Percentiles rank a stretch among this genome's conserved stretches.
phyloP scores from a whole-genome alignment of 2,329 filamentous ascomycete species.

The Ceratocystis eucalypticola region DNA sequence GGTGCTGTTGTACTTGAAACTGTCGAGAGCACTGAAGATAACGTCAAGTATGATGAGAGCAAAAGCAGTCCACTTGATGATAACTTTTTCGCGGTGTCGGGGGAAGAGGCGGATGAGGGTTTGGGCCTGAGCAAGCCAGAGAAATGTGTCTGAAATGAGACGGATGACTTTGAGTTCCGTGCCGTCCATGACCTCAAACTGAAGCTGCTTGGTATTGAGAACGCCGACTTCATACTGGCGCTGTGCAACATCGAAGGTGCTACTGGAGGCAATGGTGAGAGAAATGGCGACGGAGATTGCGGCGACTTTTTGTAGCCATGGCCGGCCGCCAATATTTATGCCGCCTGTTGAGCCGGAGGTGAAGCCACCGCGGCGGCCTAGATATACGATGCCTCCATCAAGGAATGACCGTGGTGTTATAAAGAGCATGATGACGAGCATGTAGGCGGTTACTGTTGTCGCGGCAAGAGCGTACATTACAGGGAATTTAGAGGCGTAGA shows the following conservation, averaged over 20 bases:
- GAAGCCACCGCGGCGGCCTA: constrained; percentile 71
- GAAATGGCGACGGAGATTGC: constrained; percentile 65
- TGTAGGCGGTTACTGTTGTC: constrained; percentile 80
- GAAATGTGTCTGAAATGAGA: constrained; percentile 86
- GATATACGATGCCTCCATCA: constrained; percentile 67
- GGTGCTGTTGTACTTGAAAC: constrained; percentile 51
- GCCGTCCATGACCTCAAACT: constrained; percentile 67
- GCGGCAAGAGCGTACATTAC: constrained; percentile 87
- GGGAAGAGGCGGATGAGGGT: constrained; percentile 92
- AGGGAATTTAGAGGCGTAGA: constrained; percentile 86
- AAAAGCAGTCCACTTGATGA: constrained; percentile 98
- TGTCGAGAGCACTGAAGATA: constrained; percentile 82
- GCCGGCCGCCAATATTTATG: constrained; percentile 77
- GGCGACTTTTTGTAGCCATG: constrained; percentile 81
- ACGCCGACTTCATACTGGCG: constrained; percentile 65
- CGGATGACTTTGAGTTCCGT: constrained; percentile 79
- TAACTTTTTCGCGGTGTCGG: constrained; percentile 89
- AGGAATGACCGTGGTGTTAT: constrained; percentile 92
- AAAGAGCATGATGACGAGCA: constrained; percentile 84
- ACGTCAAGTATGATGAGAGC: constrained; percentile 83
- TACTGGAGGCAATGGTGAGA: constrained; percentile 80
- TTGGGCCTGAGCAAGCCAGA: constrained; percentile 96
- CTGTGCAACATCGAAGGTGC: constrained; percentile 77
- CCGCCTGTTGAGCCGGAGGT: constrained; percentile 67
- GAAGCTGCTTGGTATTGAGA: constrained; percentile 65